These are phyloP conservation scores for Beauveria sp. DNA, from an alignment of 2,329 filamentous ascomycete species.

Conservation along the genomic window DNA sequence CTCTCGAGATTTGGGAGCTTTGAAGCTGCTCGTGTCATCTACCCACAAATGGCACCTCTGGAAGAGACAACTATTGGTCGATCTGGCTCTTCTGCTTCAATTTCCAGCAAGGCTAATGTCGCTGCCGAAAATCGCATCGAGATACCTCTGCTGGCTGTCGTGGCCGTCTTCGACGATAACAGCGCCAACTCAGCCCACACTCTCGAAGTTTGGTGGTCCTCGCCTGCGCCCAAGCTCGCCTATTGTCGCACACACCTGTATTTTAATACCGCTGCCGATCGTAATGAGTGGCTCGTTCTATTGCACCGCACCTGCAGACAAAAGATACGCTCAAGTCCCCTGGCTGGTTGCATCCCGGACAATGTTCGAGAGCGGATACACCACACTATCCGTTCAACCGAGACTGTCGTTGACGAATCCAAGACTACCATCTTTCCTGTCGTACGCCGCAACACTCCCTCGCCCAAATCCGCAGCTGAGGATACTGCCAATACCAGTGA, in stretches of 20 bases:
- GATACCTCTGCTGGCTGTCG: slow-evolving; percentile 42
- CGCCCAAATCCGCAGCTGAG: slow-evolving; percentile 33
- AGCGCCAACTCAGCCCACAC: slow-evolving; percentile 41
- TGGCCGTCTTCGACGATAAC: slow-evolving; percentile 46
- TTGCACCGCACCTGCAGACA: slow-evolving; percentile 36
- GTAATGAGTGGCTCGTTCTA: slow-evolving; percentile 42
- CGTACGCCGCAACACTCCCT: slow-evolving; percentile 36
- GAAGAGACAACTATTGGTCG: slow-evolving; percentile 17
- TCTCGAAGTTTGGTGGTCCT: slow-evolving; percentile 51
- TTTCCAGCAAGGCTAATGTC: slow-evolving; percentile 23
- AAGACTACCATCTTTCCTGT: slow-evolving; percentile 43
- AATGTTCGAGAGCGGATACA: slow-evolving; percentile 41
- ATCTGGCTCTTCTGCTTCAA: slow-evolving; percentile 17
- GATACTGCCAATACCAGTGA: slow-evolving; percentile 41
- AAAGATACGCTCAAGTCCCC: slow-evolving; percentile 27
- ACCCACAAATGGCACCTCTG: slow-evolving; percentile 35
- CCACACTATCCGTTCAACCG: slow-evolving; percentile 37
- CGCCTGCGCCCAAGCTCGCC: slow-evolving; percentile 33
- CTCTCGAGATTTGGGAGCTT: slow-evolving; percentile 43
- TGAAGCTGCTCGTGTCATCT: slow-evolving; percentile 39
- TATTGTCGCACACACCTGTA: slow-evolving; percentile 42
- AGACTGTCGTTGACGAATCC: slow-evolving; percentile 26
- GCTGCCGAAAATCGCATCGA: slow-evolving; percentile 32
- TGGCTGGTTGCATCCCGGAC: slow-evolving; percentile 33
- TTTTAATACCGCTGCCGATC: slow-evolving; percentile 40